Conservation (phyloP, 768 basidiomycete genomes). For the Daedalea quercina region DNA sequence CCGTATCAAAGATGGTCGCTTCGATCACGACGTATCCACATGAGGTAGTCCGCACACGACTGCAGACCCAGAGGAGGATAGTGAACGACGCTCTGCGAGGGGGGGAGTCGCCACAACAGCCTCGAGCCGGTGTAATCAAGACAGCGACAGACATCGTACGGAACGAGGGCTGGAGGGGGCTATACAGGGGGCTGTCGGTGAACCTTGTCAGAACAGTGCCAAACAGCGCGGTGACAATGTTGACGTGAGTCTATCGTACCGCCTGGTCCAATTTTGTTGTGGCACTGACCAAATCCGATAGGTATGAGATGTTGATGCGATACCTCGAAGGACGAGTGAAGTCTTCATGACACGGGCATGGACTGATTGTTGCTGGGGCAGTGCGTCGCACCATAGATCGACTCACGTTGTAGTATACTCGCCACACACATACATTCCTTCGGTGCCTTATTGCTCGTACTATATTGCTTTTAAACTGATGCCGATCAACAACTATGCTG, state of each 20-base stretch:
- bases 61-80: slow-evolving; percentile 79
- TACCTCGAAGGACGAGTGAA: slow-evolving; percentile 16
- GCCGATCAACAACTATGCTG: neutral
- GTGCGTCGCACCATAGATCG: neutral
- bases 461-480: neutral
- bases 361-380: neutral
- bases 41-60: slow-evolving; percentile 95
- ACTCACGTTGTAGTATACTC: neutral
- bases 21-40: slow-evolving; percentile 96
- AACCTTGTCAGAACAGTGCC: slow-evolving; percentile 95
- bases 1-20: slow-evolving; percentile 93
- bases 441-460: neutral
- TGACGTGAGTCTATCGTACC: slow-evolving; percentile 55
- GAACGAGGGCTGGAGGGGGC: slow-evolving; percentile 82
- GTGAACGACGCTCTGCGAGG: slow-evolving; percentile 34
- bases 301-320: slow-evolving; percentile 26
- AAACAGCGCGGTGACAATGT: slow-evolving; percentile 91
- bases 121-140: slow-evolving; percentile 60
- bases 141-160: slow-evolving; percentile 66
- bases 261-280: neutral
- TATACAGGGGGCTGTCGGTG: slow-evolving; percentile 92
- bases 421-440: neutral
- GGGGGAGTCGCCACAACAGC: slow-evolving; percentile 47
- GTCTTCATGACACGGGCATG: slow-evolving; percentile 7
- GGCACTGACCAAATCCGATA: slow-evolving; percentile 5